A percentile compares a stretch with the other conserved stretches of the same genome.
These are phyloP conservation scores for Boechera stricta DNA, from an alignment of 345 rosid genomes.

Conservation along the genomic window DNA sequence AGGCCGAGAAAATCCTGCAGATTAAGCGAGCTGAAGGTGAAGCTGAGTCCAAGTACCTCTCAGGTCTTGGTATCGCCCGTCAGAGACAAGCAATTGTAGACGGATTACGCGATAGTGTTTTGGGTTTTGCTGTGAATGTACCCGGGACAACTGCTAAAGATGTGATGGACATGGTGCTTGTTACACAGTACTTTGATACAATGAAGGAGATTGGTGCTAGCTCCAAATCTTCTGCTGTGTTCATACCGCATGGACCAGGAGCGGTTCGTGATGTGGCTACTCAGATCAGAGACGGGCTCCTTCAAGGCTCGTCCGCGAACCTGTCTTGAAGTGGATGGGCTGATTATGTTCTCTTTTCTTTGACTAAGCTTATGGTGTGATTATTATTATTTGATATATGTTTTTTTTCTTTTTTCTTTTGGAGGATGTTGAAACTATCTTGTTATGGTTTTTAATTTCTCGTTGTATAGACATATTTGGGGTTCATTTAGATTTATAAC, in stretches of 20 bases:
- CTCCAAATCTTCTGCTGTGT: slow-evolving; percentile 48
- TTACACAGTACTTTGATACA: slow-evolving; percentile 48
- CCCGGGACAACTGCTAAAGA: slow-evolving; percentile 51
- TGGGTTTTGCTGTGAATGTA: slow-evolving; percentile 47
- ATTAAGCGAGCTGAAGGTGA: slow-evolving; percentile 51
- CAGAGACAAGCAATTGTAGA: slow-evolving; percentile 50
- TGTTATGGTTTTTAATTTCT: neutral
- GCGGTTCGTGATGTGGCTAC: slow-evolving; percentile 49
- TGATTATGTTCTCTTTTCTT: neutral
- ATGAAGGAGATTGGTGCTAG: slow-evolving; percentile 49
- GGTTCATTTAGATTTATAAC: neutral
- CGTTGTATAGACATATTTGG: slow-evolving; percentile 16
- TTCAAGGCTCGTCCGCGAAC: slow-evolving; percentile 38
- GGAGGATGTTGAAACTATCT: neutral
- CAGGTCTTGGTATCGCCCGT: slow-evolving; percentile 47
- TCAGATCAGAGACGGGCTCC: slow-evolving; percentile 50
- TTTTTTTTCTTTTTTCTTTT: neutral
- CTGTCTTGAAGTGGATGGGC: slow-evolving; percentile 6
- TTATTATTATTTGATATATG: neutral
- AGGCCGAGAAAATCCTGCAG: slow-evolving; percentile 49
- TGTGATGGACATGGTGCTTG: slow-evolving; percentile 50
- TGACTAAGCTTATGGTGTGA: slow-evolving; percentile 28
- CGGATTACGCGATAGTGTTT: slow-evolving; percentile 44
- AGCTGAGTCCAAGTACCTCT: slow-evolving; percentile 49
- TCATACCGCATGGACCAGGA: slow-evolving; percentile 51